Evolutionary conservation across 805 yeast species (phyloP), one percentile per base, ranked within the genome.

Genomic region (Limtongia smithiae): DNA sequence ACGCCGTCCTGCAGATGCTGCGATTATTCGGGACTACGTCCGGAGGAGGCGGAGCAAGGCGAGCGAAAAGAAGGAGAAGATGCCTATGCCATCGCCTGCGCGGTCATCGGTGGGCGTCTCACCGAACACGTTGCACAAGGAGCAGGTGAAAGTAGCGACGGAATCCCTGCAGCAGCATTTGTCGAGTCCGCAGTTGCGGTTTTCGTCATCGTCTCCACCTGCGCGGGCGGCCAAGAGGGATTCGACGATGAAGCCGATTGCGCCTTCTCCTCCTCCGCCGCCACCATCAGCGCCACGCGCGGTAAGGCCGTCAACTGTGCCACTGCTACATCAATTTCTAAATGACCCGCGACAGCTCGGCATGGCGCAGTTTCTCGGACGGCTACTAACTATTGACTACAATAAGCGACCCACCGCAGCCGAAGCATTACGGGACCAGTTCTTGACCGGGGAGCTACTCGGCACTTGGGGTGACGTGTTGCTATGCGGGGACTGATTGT

Each of bases 401-500:
- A 34, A 20, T 5, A 9, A 37, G 9, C 44, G 57, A 22, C 43
- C 51, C 3, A 28, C 41, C 14, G 55, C 59, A 2, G 45, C 34
- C 4, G 51, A 55, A 8, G 58, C 55, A 1, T 41, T 55, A 20
- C 33, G 49, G 21, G 37, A 50, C 34, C 39, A 15, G 36, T 55
- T 55, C 31, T 28, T 55, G 22, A 39, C 43, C 14, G 27, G 36
- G n/a, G 47, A 53, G 27, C 38, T 54, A 15, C 30, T 54, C 11
- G 58, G 58, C 3, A 21, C 42, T 4, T 54, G 58, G 58, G 58
- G 58, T 17, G 32, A 38, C 14, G 47, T 52, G 6, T 12, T 49
- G 38, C 28, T 25, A 25, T 6, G 28, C n/a, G n/a, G n/a, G n/a
- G n/a, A n/a, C n/a, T n/a, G n/a, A n/a, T n/a, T n/a, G n/a, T n/a